Evolutionary conservation across 228 moss, liverwort and hornwort genomes (phyloP).

Genomic region (Sphagnum fallax): DNA sequence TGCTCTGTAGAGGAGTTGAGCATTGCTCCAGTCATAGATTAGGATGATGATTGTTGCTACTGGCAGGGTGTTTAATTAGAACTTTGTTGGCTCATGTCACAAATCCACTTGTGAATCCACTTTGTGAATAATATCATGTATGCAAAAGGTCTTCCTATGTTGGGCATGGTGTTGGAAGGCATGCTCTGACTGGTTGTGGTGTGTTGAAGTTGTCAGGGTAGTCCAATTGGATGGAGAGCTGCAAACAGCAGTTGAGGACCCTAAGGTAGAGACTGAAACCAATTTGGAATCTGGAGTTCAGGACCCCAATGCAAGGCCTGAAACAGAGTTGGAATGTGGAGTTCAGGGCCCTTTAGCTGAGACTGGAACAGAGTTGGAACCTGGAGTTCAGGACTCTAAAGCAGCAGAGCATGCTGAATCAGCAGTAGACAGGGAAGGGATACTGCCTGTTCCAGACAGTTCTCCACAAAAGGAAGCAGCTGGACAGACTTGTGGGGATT

Average conservation of each 20-base stretch:
- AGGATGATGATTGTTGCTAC: no score
- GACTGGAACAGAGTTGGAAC: background rate
- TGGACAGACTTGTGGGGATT: constrained; percentile 22
- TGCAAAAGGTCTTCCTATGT: no score
- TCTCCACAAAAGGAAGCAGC: constrained; percentile 26
- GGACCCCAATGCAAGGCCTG: background rate
- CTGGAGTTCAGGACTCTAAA: background rate
- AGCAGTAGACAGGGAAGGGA: constrained; percentile 18
- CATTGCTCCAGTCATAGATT: no score
- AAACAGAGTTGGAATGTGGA: background rate
- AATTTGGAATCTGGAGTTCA: background rate
- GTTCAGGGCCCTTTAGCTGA: background rate
- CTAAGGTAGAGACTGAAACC: constrained; percentile 10
- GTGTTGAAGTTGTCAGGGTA: constrained; percentile 36
- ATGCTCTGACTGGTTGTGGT: constrained; percentile 28
- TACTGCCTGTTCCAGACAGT: constrained; percentile 14
- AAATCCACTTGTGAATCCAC: no score
- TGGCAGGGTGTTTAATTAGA: no score
- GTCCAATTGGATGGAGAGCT: constrained; percentile 24
- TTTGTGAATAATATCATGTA: no score
- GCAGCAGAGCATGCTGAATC: constrained; percentile 7
- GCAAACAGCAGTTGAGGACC: constrained; percentile 37
- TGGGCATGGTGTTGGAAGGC: background rate
- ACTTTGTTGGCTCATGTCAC: no score
- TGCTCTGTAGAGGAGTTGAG: no score